These are phyloP conservation scores for Botrytis paeoniae DNA, from an alignment of 2,329 filamentous ascomycete genomes.

Conservation along the genomic window DNA sequence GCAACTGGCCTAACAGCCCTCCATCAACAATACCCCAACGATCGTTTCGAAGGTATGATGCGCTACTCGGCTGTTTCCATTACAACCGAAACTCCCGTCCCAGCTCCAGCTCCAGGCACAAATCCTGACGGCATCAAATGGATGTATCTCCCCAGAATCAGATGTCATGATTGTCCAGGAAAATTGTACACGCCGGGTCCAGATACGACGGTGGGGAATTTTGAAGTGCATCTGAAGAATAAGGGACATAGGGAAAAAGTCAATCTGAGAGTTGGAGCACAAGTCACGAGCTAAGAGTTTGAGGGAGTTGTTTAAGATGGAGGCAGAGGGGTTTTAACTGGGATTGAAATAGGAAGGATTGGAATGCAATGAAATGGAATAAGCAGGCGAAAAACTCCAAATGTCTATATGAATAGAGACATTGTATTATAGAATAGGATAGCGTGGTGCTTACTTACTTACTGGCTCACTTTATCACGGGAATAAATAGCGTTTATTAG, in stretches of 20 bases:
- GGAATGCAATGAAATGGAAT: not conserved
- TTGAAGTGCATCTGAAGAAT: constrained; percentile 89
- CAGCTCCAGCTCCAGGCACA: constrained; percentile 47
- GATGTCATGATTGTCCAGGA: constrained; percentile 87
- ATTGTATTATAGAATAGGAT: not conserved
- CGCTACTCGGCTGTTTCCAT: constrained; percentile 79
- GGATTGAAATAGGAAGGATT: not conserved
- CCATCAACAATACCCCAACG: constrained; percentile 67
- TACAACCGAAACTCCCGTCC: constrained; percentile 62
- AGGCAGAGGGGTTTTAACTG: not conserved
- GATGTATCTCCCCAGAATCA: constrained; percentile 83
- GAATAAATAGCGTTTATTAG: not conserved
- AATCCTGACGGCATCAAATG: constrained; percentile 64
- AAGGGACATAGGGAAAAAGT: constrained; percentile 73
- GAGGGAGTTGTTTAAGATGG: not conserved
- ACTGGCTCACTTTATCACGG: not conserved
- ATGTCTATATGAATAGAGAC: not conserved
- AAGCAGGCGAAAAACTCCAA: not conserved
- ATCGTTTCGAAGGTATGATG: constrained; percentile 88
- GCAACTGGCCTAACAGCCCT: constrained; percentile 68
- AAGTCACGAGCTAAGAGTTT: not conserved
- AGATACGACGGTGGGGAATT: constrained; percentile 80
- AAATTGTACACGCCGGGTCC: constrained; percentile 93
- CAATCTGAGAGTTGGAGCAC: constrained; percentile 39
- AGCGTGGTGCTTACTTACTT: not conserved